Evolutionary conservation across 2,329 filamentous ascomycete species (phyloP).

Genomic region (Didymosphaeria variabile): DNA sequence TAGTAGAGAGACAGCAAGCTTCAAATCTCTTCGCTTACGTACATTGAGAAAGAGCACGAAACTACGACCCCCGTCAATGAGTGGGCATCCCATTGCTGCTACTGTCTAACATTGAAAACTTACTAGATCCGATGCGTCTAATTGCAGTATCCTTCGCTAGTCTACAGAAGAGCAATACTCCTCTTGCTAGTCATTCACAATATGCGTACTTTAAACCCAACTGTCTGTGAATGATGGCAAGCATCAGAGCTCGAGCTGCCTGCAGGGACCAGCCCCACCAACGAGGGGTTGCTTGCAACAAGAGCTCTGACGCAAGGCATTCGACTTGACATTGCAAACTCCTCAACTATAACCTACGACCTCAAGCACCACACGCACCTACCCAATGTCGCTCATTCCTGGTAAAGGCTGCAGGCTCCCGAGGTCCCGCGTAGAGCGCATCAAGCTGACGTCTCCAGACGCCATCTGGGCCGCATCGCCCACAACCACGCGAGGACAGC

Average conservation of each 20-base stretch:
- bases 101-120: too few species aligned
- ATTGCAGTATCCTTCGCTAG: too few species aligned
- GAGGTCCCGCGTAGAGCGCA: neutral
- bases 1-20: too few species aligned
- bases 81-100: too few species aligned
- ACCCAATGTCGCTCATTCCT: constrained; percentile 19
- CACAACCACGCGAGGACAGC: constrained; percentile 82
- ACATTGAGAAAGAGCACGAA: too few species aligned
- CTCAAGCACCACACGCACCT: neutral
- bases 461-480: constrained; percentile 87
- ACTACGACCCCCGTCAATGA: too few species aligned
- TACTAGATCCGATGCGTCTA: too few species aligned
- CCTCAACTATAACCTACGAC: constrained; percentile 1
- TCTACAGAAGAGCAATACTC: too few species aligned
- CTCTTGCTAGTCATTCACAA: neutral
- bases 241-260: neutral
- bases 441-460: constrained; percentile 53
- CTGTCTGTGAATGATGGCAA: neutral
- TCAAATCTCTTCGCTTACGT: too few species aligned
- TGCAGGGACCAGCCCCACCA: constrained; percentile 13
- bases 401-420: constrained; percentile 10
- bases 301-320: constrained; percentile 10
- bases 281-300: constrained; percentile 15
- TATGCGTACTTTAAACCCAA: neutral
- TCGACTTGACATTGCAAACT: neutral